Evolutionary conservation across 2,329 filamentous ascomycete genomes (phyloP), one percentile per base, ranked within the genome.

Genomic region (Pseudodiploospora longispora): DNA sequence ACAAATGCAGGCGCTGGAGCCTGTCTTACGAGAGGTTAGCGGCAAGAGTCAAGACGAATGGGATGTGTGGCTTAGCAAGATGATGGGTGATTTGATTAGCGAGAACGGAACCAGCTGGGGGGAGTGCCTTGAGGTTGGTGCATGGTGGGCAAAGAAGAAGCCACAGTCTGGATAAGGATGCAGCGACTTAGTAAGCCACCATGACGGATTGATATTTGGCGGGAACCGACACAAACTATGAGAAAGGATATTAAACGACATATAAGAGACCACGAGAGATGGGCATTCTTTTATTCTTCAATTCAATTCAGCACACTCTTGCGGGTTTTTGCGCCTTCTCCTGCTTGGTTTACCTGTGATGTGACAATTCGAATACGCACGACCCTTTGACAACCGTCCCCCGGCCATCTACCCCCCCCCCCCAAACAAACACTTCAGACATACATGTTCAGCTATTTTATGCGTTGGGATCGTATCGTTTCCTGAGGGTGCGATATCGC

Each of bases 1-100:
- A 59, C 78, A 88, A 73, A 87, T 95, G 43, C 87, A 93, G 60
- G 84, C 83, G 50, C 69, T 96, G 55, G 90, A 96, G 64, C 87
- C 87, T 5, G 67, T 93, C 47, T 68, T 96, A 53, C 79, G 85
- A 54, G 85, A 95, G 56, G 80, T 81, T 38, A 94, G 85, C 57
- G 85, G 84, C 10, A 95, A 95, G 71, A 87, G 84, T 56, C 80
- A 86, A 58, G 88, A 95, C 54, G 90, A 96, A 66, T 96, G 89
- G 89, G 86, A 94, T 61, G 73, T 80, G 36, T 96, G 90, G 90
- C 80, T 86, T 67, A 81, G 83, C 35, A 87, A 83, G 63, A 87
- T 95, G 84, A 91, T 88, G 75, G 78, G 79, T 38, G 85, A 93
- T 63, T 65, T 96, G 57, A 75, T 95, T 58, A 81, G 84, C 60